Percentiles rank a stretch among this genome's conserved stretches.
phyloP scores from a whole-genome alignment of 129 eudicot genomes.

The Artemisia tridentata region DNA sequence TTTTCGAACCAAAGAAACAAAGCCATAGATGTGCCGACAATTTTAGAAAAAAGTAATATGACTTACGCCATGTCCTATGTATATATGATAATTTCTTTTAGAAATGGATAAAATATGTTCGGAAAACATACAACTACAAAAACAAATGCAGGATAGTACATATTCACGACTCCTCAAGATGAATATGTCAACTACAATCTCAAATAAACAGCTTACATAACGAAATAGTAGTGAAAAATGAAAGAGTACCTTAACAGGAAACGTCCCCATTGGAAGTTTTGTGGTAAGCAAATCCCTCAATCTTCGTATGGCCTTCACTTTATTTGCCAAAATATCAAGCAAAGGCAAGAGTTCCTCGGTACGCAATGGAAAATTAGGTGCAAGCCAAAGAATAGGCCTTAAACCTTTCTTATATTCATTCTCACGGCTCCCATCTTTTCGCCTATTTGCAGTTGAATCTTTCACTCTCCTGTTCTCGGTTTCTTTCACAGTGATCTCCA shows the following conservation, averaged over 20 bases:
- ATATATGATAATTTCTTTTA: no score
- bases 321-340: conserved; percentile 94
- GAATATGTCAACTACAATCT: not conserved
- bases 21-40: not conserved
- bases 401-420: conserved; percentile 90
- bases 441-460: conserved; percentile 47
- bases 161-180: no score
- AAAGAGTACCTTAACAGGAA: conserved; percentile 85
- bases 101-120: no score
- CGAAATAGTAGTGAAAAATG: not conserved
- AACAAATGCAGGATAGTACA: no score
- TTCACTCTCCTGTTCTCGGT: conserved; percentile 48
- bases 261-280: conserved; percentile 92
- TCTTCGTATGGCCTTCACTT: conserved; percentile 89
- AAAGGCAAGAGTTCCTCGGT: conserved; percentile 87
- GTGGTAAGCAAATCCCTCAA: conserved; percentile 92
- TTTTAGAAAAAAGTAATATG: no score
- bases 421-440: conserved; percentile 65
- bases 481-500: conserved; percentile 57
- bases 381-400: conserved; percentile 91
- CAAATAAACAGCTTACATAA: not conserved
- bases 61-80: no score
- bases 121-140: no score
- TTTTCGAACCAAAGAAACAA: not conserved
- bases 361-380: conserved; percentile 75